These are phyloP conservation scores for Leucosporidium yakuticum DNA, from an alignment of 768 basidiomycete genomes.

Conservation along the genomic window DNA sequence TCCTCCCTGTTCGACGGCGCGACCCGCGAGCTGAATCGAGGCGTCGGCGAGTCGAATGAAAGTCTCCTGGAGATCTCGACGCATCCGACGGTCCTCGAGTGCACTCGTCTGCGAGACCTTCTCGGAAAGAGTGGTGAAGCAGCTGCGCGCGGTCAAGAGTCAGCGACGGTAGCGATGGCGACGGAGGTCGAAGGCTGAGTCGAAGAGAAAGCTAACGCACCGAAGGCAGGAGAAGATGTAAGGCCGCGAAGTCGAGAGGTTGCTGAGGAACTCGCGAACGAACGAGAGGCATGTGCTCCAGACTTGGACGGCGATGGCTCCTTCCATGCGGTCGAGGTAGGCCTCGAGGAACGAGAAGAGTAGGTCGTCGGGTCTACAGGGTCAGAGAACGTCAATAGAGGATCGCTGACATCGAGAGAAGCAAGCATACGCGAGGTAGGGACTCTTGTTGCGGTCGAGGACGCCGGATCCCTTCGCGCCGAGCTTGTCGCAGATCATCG, in stretches of 20 bases:
- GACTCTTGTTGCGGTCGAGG: no score
- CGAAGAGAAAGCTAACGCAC: constrained; percentile 47
- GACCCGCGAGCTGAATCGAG: constrained; percentile 65
- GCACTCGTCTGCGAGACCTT: constrained; percentile 83
- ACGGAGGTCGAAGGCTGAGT: constrained; percentile 22
- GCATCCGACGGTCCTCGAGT: constrained; percentile 77
- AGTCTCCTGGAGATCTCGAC: constrained; percentile 86
- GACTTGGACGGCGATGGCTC: constrained; percentile 84
- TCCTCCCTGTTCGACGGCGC: constrained; percentile 55
- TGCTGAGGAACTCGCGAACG: constrained; percentile 67
- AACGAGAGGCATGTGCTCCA: constrained; percentile 75
- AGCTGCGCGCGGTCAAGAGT: constrained; percentile 47
- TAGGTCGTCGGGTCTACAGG: constrained; percentile 63
- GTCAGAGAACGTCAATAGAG: constrained; percentile 65
- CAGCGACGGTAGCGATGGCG: not conserved
- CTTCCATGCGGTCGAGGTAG: constrained; percentile 75
- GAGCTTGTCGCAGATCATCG: constrained; percentile 82
- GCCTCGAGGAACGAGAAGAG: constrained; percentile 85
- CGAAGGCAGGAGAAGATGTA: constrained; percentile 67
- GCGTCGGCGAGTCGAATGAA: constrained; percentile 79
- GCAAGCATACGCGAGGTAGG: not conserved
- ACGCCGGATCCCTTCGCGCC: constrained; percentile 1
- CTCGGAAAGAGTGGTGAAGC: constrained; percentile 68
- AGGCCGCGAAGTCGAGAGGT: constrained; percentile 60
- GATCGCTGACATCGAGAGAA: not conserved